phyloP scores from a whole-genome alignment of 345 rosid genomes.

The Tarenaya hassleriana region DNA sequence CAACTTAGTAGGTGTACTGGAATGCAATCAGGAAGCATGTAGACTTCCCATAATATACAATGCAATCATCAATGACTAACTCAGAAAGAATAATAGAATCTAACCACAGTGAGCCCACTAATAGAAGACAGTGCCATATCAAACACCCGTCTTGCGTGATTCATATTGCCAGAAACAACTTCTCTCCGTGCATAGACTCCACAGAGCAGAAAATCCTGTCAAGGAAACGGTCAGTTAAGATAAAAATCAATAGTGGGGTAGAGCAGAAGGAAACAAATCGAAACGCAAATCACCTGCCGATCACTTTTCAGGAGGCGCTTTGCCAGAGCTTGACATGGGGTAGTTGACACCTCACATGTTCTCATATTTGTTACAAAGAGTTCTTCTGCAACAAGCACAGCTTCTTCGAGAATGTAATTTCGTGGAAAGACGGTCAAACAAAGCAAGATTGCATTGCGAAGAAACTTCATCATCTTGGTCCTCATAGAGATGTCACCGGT shows the following conservation, averaged over 20 bases:
- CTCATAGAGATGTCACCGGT: constrained; percentile 39
- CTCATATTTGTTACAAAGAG: constrained; percentile 48
- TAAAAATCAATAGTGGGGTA: constrained; percentile 13
- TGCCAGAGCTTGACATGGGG: constrained; percentile 80
- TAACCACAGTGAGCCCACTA: constrained; percentile 67
- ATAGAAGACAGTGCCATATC: constrained; percentile 89
- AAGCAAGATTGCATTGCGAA: constrained; percentile 74
- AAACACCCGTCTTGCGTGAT: constrained; percentile 80
- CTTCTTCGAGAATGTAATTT: constrained; percentile 70
- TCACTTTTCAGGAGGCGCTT: constrained; percentile 84
- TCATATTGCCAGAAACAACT: constrained; percentile 74
- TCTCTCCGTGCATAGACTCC: constrained; percentile 95
- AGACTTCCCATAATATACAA: constrained; percentile 4
- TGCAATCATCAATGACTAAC: constrained; percentile 4
- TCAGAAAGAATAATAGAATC: constrained; percentile 25
- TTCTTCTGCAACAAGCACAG: constrained; percentile 87
- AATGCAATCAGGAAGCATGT: constrained; percentile 17
- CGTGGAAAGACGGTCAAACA: constrained; percentile 77
- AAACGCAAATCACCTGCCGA: constrained; percentile 60
- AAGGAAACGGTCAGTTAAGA: constrained; percentile 11
- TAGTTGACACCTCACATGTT: constrained; percentile 43
- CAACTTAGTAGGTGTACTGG: too few species aligned
- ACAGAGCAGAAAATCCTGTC: constrained; percentile 80
- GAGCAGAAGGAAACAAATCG: constrained; percentile 11
- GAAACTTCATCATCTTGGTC: constrained; percentile 65